Base-by-base conservation (phyloP, 352 stramenopile species). In the Globisporangium acanthophoron region DNA sequence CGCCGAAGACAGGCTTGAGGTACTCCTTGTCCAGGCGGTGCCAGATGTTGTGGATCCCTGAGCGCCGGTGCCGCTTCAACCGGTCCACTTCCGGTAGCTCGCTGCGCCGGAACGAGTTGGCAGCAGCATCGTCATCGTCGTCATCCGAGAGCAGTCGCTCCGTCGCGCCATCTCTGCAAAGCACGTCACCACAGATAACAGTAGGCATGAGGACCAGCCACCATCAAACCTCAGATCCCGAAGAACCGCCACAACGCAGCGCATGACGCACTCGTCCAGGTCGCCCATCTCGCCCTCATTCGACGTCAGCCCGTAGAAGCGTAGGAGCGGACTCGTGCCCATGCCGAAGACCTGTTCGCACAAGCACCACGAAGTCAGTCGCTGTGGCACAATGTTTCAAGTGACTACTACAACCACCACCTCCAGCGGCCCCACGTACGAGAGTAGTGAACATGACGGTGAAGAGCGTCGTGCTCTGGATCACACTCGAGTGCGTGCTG, bases 401-500 rank as follows among this genome's bases (percentile, higher is more conserved):
- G 15, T n/a, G 15, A 37, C n/a, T 3, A 44, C 35, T n/a, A 44
- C 12, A 13, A 13, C 11, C 21, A 33, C 40, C 51, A 37, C 21
- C 46, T 27, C 4, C 11, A 2, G 43, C 21, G 12, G 40, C 11
- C 1, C 24, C 11, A 52, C 69, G 52, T 78, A 89, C 80, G 60
- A 91, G 48, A 11, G 80, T 91, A 18, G 80, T 91, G 54, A 86
- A 87, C 78, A 91, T 89, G 59, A 91, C 80, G 0, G 80, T 91
- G 64, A 91, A 91, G 40, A 91, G 62, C 4, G 80, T 91, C 24
- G 77, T 87, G 59, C 76, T 88, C 56, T 91, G 78, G 53, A 91
- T 91, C 21, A 91, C 76, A 47, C 75, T 80, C 0, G 74, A 71
- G 51, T 91, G 76, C 21, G 68, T 71, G 48, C 51, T 21, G 74